Evolutionary conservation across 2,329 filamentous ascomycete genomes (phyloP).

Genomic region (Colletotrichum tofieldiae): DNA sequence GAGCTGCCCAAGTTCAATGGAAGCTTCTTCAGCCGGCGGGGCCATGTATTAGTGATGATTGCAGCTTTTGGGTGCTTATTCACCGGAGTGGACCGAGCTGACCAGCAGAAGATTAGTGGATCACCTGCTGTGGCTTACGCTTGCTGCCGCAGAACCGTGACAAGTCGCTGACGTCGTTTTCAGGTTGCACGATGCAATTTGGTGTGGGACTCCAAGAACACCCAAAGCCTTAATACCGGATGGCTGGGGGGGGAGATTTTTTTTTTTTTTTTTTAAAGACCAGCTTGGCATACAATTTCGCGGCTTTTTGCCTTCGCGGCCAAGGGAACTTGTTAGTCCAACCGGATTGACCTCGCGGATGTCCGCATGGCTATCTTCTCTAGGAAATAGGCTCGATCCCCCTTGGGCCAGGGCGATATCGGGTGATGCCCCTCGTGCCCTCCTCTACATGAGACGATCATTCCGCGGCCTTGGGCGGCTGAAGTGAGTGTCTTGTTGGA

Average conservation of each 20-base stretch:
- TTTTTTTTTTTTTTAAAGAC: neutral
- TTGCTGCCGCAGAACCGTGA: slow-evolving; percentile 11
- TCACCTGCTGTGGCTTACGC: slow-evolving; percentile 19
- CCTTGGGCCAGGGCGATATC: slow-evolving; percentile 11
- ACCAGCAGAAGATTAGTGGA: slow-evolving; percentile 19
- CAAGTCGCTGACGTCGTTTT: slow-evolving; percentile 35
- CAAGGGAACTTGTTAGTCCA: neutral
- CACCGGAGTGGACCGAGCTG: slow-evolving; percentile 33
- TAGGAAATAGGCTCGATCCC: slow-evolving; percentile 3
- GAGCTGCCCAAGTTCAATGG: slow-evolving; percentile 3
- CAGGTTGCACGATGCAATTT: neutral
- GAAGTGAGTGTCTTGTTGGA: neutral
- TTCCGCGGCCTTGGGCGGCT: slow-evolving; percentile 14
- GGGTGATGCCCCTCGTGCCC: slow-evolving; percentile 18
- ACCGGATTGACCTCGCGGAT: slow-evolving; percentile 12
- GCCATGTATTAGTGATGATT: slow-evolving; percentile 35
- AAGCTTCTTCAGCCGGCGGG: slow-evolving; percentile 26
- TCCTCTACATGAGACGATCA: slow-evolving; percentile 30
- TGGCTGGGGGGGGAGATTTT: neutral
- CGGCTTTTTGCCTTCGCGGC: neutral
- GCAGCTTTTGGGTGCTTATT: slow-evolving; percentile 35
- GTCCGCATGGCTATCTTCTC: slow-evolving; percentile 25
- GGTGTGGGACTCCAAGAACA: slow-evolving; percentile 15
- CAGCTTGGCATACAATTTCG: neutral
- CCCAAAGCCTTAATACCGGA: neutral